Conservation (phyloP, 371 early-diverging fungal species). For the Amoeboaphelidium occidentale region DNA sequence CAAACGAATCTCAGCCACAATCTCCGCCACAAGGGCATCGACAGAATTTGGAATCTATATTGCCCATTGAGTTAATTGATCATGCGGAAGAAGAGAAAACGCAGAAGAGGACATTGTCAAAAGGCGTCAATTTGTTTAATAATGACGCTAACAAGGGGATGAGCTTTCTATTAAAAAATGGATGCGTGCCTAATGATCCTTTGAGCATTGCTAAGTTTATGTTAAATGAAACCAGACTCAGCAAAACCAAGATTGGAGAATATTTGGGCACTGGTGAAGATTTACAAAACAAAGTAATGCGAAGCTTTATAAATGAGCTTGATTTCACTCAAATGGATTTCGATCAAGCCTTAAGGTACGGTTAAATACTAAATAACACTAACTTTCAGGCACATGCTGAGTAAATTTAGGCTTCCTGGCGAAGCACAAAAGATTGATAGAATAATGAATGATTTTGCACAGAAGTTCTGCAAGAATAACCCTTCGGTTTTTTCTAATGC, state of each 20-base stretch:
- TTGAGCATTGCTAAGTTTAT: constrained; percentile 10
- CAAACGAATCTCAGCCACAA: not conserved
- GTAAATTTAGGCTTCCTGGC: constrained; percentile 5
- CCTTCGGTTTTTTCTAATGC: not conserved
- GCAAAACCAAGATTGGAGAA: constrained; percentile 3
- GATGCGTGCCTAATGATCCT: no score
- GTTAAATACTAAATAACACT: not conserved
- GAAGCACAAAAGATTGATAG: constrained; percentile 10
- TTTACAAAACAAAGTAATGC: not conserved
- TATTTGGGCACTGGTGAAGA: constrained; percentile 1
- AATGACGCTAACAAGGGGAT: not conserved
- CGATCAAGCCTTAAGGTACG: not conserved
- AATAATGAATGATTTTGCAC: constrained; percentile 5
- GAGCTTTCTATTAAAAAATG: not conserved
- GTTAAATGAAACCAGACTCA: not conserved
- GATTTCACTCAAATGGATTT: not conserved
- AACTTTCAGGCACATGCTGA: not conserved
- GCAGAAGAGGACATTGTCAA: not conserved
- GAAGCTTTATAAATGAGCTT: not conserved
- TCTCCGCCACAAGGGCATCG: not conserved
- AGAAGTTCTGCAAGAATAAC: constrained; percentile 1
- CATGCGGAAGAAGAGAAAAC: not conserved
- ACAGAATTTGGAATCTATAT: not conserved
- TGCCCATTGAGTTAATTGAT: no score
- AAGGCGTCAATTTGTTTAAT: not conserved